A percentile compares a stretch with the other conserved stretches of the same genome.
These are phyloP conservation scores for Globisporangium alternatum DNA, from an alignment of 352 stramenopile genomes.

Conservation along the genomic window DNA sequence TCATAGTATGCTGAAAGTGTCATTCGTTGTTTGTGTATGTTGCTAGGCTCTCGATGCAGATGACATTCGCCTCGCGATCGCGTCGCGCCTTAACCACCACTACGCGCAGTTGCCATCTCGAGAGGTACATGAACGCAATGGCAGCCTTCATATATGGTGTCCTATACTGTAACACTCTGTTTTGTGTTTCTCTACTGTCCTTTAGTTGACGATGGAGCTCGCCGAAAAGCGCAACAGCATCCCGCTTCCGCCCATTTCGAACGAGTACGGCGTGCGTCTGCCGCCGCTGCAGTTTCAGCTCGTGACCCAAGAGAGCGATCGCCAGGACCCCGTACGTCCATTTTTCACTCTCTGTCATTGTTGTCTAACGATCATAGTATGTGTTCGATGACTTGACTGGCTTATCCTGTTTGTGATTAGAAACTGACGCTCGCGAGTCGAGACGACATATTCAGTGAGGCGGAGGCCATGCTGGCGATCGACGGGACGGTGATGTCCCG, in stretches of 20 bases:
- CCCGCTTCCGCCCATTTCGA: constrained; percentile 71
- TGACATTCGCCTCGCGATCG: constrained; percentile 74
- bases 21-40: neutral
- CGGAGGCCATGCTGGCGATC: constrained; percentile 18
- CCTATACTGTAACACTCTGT: neutral
- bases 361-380: neutral
- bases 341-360: neutral
- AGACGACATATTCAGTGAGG: constrained; percentile 8
- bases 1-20: neutral
- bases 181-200: neutral
- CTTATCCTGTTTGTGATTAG: constrained; percentile 10
- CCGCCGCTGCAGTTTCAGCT: constrained; percentile 70
- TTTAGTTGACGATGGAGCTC: constrained; percentile 82
- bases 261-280: constrained; percentile 80
- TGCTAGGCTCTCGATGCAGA: constrained; percentile 61
- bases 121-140: constrained; percentile 34
- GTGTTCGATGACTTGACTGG: neutral
- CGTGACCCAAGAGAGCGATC: constrained; percentile 67
- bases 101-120: constrained; percentile 71
- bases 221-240: constrained; percentile 82
- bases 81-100: constrained; percentile 75
- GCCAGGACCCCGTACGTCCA: constrained; percentile 43
- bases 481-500: constrained; percentile 20
- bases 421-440: constrained; percentile 22
- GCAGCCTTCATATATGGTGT: neutral